Evolutionary conservation across 768 basidiomycete species (phyloP).

Genomic region (Russula foetens): DNA sequence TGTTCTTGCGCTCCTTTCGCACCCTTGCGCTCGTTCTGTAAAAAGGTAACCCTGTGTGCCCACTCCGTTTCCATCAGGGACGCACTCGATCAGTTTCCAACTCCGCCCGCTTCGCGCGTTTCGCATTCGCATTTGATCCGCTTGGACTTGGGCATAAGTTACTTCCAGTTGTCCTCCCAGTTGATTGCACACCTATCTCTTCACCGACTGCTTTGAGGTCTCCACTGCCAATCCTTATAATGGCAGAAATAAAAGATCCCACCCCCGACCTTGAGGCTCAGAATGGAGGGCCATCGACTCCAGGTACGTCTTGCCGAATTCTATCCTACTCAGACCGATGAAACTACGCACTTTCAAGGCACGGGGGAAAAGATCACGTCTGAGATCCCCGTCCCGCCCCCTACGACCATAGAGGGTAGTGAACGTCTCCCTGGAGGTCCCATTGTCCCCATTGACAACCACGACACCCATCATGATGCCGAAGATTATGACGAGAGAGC

Average conservation of each 20-base stretch:
- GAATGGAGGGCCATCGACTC: neutral
- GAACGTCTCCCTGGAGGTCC: neutral
- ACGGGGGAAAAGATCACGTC: neutral
- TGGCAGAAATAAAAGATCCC: neutral
- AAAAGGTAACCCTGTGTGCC: no score
- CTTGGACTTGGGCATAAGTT: no score
- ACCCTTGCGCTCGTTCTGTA: no score
- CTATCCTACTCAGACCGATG: neutral
- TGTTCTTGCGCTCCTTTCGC: no score
- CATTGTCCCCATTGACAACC: neutral
- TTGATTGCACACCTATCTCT: no score
- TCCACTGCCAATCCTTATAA: neutral
- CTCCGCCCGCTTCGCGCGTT: no score
- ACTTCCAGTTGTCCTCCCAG: no score
- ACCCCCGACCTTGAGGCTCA: neutral
- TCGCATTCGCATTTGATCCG: no score
- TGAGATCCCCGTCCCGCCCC: neutral
- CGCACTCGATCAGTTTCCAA: no score
- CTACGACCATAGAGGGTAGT: neutral
- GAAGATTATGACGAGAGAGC: slow-evolving; percentile 31
- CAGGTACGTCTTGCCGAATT: neutral
- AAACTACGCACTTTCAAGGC: neutral
- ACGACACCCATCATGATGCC: neutral
- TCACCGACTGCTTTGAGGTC: neutral
- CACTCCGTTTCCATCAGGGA: no score